These are phyloP conservation scores for Emergomyces orientalis DNA, from an alignment of 2,329 filamentous ascomycete genomes.

Conservation along the genomic window DNA sequence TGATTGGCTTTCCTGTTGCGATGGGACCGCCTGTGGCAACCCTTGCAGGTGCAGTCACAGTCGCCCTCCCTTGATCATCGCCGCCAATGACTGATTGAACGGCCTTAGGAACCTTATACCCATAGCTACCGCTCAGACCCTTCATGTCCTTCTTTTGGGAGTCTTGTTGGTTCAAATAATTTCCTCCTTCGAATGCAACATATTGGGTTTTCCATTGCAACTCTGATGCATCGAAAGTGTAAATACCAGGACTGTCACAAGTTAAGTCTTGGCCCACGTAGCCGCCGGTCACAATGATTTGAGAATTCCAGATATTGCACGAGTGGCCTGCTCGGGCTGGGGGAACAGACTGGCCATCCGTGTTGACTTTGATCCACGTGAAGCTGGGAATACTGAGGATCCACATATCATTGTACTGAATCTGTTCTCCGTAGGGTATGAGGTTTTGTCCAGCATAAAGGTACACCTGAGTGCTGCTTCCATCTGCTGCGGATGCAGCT, in stretches of 20 bases:
- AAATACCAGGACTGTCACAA: slow-evolving; percentile 61
- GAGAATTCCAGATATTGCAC: slow-evolving; percentile 68
- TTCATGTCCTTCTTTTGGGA: slow-evolving; percentile 45
- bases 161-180: slow-evolving; percentile 43
- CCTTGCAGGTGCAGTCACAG: slow-evolving; percentile 52
- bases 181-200: slow-evolving; percentile 50
- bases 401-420: slow-evolving; percentile 65
- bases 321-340: slow-evolving; percentile 61
- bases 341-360: slow-evolving; percentile 39
- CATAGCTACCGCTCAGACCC: slow-evolving; percentile 50
- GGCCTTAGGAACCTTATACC: slow-evolving; percentile 59
- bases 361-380: slow-evolving; percentile 63
- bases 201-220: slow-evolving; percentile 62
- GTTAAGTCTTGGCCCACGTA: slow-evolving; percentile 51
- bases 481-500: slow-evolving; percentile 61
- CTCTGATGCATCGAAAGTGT: slow-evolving; percentile 66
- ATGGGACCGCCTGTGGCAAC: slow-evolving; percentile 59
- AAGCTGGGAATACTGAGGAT: slow-evolving; percentile 71
- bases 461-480: slow-evolving; percentile 67
- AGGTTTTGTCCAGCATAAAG: slow-evolving; percentile 70
- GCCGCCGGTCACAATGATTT: slow-evolving; percentile 71
- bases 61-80: slow-evolving; percentile 57
- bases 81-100: slow-evolving; percentile 62
- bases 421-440: slow-evolving; percentile 49
- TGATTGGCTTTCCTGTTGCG: slow-evolving; percentile 58